These are phyloP conservation scores for Xerocomellus intermedius DNA, from an alignment of 768 basidiomycete genomes.

Conservation along the genomic window DNA sequence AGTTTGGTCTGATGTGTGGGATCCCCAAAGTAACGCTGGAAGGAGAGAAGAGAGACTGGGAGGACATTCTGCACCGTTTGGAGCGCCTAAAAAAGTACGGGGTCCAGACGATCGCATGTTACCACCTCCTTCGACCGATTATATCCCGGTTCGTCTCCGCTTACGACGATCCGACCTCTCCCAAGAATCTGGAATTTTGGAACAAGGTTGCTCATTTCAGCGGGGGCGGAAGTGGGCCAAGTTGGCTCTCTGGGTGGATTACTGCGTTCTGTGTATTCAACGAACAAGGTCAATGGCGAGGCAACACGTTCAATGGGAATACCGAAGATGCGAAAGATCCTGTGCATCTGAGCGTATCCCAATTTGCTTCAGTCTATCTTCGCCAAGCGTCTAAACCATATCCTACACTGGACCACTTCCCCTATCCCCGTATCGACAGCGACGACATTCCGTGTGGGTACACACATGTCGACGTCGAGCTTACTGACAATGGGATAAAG, in stretches of 20 bases:
- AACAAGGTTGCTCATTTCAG: not conserved
- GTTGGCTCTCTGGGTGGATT: not conserved
- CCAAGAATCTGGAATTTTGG: not conserved
- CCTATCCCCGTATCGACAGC: not conserved
- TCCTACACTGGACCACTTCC: not conserved
- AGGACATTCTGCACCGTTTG: slow-evolving; percentile 32
- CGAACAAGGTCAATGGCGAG: not conserved
- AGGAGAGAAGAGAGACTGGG: slow-evolving; percentile 31
- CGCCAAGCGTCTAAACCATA: not conserved
- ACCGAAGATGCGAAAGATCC: not conserved
- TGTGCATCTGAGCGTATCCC: not conserved
- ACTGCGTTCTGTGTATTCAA: not conserved
- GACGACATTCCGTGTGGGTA: not conserved
- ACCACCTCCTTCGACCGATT: slow-evolving; percentile 29
- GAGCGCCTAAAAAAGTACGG: slow-evolving; percentile 39
- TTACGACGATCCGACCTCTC: not conserved
- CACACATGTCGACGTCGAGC: not conserved
- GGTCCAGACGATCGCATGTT: slow-evolving; percentile 23
- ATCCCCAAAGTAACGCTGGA: slow-evolving; percentile 3
- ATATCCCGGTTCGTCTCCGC: slow-evolving; percentile 1
- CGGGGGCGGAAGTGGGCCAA: not conserved
- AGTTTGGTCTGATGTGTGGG: not conserved
- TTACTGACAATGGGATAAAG: not conserved
- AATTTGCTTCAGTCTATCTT: not conserved
- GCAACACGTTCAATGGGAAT: not conserved